Evolutionary conservation across 1,139 yeast genomes (phyloP), one percentile per base, ranked within the genome.

Genomic region (Hyphopichia fennica): DNA sequence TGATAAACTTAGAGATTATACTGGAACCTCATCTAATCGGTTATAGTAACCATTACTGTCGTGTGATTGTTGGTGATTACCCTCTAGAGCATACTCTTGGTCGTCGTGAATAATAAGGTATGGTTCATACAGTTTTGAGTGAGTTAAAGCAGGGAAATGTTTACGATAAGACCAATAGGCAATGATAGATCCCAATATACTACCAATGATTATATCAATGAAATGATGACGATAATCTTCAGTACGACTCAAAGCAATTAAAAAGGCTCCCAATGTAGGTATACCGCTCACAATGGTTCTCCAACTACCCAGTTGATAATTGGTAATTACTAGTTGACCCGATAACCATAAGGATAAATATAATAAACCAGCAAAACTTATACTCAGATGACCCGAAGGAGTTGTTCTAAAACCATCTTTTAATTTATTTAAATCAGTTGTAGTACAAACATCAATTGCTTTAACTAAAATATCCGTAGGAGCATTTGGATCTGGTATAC

Each of bases 171-270:
- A 62, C 74, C 74, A 69, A 17, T 41, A 42, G 1, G 68, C 72
- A 32, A 71, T 54, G 14, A 45, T 37, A 9, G 56, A 37, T 0
- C 93, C 95, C 7, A 86, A 54, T 1, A 65, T 20, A 35, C 82
- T 70, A 1, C 95, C 95, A 25, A 79, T 54, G 0, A 82, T 47
- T 2, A 87, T 79, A 60, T 87, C 95, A 11, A 82, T 67, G 50
- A 84, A 84, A 59, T 85, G 91, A 56, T 86, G 95, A 60, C 91
- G 75, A 59, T 86, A 87, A 62, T 87, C 96, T 54, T 84, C 82
- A 2, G 90, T 83, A 51, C 95, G 72, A 38, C 87, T 79, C 40
- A 85, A 63, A 0, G 91, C 90, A 51, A 86, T 82, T 39, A 81
- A 62, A 1, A 74, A 56, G 1, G 91, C 90, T n/a, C 82, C 76